Evolutionary conservation across 2,329 filamentous ascomycete species (phyloP), one percentile per base, ranked within the genome.

Genomic region (Trichoderma oligosporum): DNA sequence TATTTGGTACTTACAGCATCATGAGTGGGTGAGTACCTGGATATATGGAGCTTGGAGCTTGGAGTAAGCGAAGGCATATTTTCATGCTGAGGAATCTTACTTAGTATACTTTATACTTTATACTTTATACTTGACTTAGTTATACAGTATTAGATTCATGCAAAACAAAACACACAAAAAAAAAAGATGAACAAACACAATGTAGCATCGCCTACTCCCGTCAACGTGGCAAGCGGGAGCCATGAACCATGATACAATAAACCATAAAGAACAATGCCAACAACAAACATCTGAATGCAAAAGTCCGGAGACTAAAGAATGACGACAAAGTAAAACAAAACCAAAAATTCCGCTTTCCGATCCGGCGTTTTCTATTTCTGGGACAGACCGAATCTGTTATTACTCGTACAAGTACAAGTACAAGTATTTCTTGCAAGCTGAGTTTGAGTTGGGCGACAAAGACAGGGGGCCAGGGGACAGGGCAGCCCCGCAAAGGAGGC

Each of bases 141-240:
- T 54, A 36, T 45, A 33, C 33, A 4, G 6, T 31, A 31, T 31
- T 11, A 11, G 8, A 35, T 53, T 33, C 51, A 54, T 54, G 51
- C 51, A 38, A 54, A 54, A 45, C 39, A 54, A 35, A 25, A 35
- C n/a, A 14, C 7, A 7, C 9, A 31, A 31, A 48, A 8, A n/a
- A 9, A 35, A 36, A 33, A 39, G 16, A 29, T 39, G 12, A 55
- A 27, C 41, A 54, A 54, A 54, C 51, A 22, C 31, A 46, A 29
- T 46, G 51, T 55, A 25, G 51, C 31, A 55, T 55, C 51, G 51
- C 41, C 41, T 55, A 24, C 3, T 55, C 51, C 51, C 51, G 51
- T 35, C 41, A 46, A 38, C 51, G 51, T 55, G 51, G 51, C 51
- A 35, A 45, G 31, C 36, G 48, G 48, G 48, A 52, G 33, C 47